Base-by-base conservation (phyloP, 805 yeast species). In the Pichia sporocuriosa region DNA sequence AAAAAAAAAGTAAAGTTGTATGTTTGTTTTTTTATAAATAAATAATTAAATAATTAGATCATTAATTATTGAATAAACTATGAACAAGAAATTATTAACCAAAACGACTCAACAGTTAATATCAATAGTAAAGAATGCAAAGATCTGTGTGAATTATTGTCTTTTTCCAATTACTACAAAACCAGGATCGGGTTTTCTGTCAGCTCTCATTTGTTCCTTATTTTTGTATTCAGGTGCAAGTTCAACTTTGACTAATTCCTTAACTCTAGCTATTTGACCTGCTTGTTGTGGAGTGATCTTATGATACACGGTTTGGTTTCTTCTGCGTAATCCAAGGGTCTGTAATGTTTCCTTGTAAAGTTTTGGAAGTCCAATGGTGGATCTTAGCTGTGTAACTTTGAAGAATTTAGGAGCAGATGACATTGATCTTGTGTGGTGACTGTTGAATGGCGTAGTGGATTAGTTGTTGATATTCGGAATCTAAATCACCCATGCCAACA, bases 211-310 rank as follows among this genome's bases (percentile, higher is more conserved):
- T 55, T 84, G 72, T 15, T 63, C 60, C 40, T 69, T 72, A 1
- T 78, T 62, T 51, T 78, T 62, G 16, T 66, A 65, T 23, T 68
- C 63, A 33, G 78, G 80, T 10, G 82, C 78, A 28, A 87, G 66
- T 52, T 87, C 90, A 23, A 90, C 93, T 36, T 75, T 75, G 8
- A 90, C 89, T 43, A 90, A 68, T 61, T 90, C 97, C 62, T 90
- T 90, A 35, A 90, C 85, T 45, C 73, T 69, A 25, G 86, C 77
- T 43, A 90, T 72, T 68, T 81, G 79, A 61, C 95, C 96, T 3
- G 97, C 96, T 45, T 81, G 75, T 26, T 81, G 75, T 13, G 94
- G 88, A 11, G 82, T 71, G 4, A 84, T 86, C 35, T 66, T 64
- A 54, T 79, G 89, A 63, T 82, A 89, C 3, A 78, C 80, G 2